phyloP scores from a whole-genome alignment of 106 monocot species.

The Acorus gramineus region DNA sequence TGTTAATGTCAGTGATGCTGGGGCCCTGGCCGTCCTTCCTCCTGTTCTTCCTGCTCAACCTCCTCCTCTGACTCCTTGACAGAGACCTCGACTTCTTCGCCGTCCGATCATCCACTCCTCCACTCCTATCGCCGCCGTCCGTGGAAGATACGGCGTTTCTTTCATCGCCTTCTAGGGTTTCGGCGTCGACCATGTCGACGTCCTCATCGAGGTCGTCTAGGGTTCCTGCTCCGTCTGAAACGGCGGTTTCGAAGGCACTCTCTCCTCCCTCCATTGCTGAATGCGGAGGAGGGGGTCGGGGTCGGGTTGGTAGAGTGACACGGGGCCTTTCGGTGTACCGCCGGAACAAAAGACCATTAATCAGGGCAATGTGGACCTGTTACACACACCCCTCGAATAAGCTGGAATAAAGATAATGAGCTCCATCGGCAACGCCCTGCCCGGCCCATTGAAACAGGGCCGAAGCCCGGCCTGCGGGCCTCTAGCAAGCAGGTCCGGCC shows the following conservation, averaged over 20 bases:
- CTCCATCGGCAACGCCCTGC: too few relatives aligned
- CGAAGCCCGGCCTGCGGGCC: too few relatives aligned
- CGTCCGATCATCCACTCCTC: not conserved
- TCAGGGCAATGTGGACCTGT: too few relatives aligned
- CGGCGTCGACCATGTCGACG: constrained; percentile 34
- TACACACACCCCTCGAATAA: too few relatives aligned
- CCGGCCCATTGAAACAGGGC: too few relatives aligned
- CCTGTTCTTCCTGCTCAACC: constrained; percentile 13
- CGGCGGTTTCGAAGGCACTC: constrained; percentile 6
- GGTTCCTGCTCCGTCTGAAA: constrained; percentile 11
- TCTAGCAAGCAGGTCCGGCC: too few relatives aligned
- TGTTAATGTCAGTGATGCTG: constrained; percentile 45
- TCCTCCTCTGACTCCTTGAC: constrained; percentile 3
- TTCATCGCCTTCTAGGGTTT: constrained; percentile 9
- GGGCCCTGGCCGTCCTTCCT: constrained; percentile 11
- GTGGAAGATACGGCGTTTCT: not conserved
- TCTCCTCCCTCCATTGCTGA: constrained; percentile 4
- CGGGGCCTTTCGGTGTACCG: too few relatives aligned
- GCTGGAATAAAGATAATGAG: too few relatives aligned
- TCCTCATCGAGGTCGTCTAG: constrained; percentile 20
- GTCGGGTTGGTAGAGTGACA: too few relatives aligned
- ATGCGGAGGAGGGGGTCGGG: too few relatives aligned
- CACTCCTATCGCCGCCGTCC: not conserved
- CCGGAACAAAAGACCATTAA: too few relatives aligned
- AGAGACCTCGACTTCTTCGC: not conserved